phyloP scores from a whole-genome alignment of 805 yeast species.

The Candida maesae region DNA sequence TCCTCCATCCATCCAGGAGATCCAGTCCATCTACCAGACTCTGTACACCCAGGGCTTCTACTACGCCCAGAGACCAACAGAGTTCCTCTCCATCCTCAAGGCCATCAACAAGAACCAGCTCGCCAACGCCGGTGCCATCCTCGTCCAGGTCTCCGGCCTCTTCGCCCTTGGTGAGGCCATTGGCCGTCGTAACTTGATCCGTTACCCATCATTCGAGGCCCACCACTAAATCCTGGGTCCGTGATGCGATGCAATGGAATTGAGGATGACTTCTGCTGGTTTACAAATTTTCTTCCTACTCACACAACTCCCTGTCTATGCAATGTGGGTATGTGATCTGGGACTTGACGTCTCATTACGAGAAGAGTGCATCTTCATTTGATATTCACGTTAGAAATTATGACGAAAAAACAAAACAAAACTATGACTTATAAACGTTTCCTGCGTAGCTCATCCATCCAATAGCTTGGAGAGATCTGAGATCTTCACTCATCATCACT shows the following conservation, averaged over 20 bases:
- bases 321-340: too few relatives aligned
- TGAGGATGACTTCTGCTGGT: too few relatives aligned
- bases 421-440: not conserved
- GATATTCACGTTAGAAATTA: slow-evolving; percentile 12
- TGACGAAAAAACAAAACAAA: too few relatives aligned
- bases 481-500: slow-evolving; percentile 4
- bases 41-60: slow-evolving; percentile 43
- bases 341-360: slow-evolving; percentile 2
- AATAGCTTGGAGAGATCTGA: too few relatives aligned
- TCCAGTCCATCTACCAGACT: slow-evolving; percentile 67
- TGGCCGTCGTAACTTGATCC: slow-evolving; percentile 92
- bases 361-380: not conserved
- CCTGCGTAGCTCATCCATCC: not conserved
- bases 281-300: too few relatives aligned
- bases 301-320: too few relatives aligned
- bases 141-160: slow-evolving; percentile 82
- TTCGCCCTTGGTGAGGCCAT: slow-evolving; percentile 93
- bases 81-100: slow-evolving; percentile 44
- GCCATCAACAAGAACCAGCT: slow-evolving; percentile 51
- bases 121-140: slow-evolving; percentile 67
- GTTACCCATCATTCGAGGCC: slow-evolving; percentile 66
- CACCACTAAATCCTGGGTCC: too few relatives aligned
- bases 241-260: too few relatives aligned
- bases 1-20: slow-evolving; percentile 78
- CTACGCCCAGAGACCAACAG: slow-evolving; percentile 57